phyloP scores from a whole-genome alignment of 441 rosid species.

The Monsonia emarginata region DNA sequence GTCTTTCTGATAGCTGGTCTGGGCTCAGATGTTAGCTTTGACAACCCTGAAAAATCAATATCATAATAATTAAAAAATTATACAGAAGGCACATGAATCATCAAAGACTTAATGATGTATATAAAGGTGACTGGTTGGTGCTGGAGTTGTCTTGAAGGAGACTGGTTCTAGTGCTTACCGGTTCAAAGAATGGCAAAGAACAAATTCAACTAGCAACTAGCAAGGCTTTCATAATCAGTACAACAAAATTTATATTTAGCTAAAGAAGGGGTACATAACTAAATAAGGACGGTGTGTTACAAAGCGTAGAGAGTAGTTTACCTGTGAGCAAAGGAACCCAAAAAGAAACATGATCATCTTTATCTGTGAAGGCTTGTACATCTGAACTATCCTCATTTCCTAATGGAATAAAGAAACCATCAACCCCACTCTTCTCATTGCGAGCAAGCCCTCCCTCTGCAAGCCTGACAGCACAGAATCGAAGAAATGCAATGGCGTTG shows the following conservation, averaged over 20 bases:
- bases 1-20: conserved; percentile 74
- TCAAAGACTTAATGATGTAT: not conserved
- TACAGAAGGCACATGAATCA: not conserved
- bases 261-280: no score
- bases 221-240: not conserved
- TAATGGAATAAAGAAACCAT: conserved; percentile 25
- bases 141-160: not conserved
- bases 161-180: not conserved
- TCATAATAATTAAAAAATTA: not conserved
- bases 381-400: conserved; percentile 32
- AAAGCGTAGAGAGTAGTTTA: conserved; percentile 21
- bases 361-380: conserved; percentile 31
- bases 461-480: conserved; percentile 91
- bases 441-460: conserved; percentile 87
- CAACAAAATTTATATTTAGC: not conserved
- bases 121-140: not conserved
- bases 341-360: conserved; percentile 73
- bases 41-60: conserved; percentile 52
- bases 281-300: no score
- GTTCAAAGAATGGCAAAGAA: not conserved
- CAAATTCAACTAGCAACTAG: not conserved
- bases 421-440: conserved; percentile 17
- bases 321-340: conserved; percentile 97
- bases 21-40: conserved; percentile 72
- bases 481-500: conserved; percentile 95